Percentiles rank a stretch among this genome's conserved stretches.
Evolutionary conservation across 1,284 basidiomycete species (phyloP).

Genomic region (Leccinum fallax): DNA sequence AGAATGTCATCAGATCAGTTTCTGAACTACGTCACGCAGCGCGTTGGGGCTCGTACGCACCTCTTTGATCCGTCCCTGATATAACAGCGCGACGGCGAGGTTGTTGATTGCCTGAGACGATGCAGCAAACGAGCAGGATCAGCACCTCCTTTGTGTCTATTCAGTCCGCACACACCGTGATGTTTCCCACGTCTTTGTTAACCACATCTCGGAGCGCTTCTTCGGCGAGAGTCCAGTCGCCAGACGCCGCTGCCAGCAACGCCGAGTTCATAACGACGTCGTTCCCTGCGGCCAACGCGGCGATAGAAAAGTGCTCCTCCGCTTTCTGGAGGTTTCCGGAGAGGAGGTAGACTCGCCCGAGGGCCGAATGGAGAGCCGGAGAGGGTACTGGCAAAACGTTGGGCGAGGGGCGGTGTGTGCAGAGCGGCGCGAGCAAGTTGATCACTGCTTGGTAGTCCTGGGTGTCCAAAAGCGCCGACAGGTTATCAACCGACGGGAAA

Average conservation of each 20-base stretch:
- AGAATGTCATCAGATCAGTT: background rate
- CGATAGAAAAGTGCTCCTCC: conserved; percentile 55
- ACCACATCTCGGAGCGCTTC: conserved; percentile 47
- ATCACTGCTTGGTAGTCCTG: conserved; percentile 73
- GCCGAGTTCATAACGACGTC: conserved; percentile 62
- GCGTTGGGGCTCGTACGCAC: conserved; percentile 35
- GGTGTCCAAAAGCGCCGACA: background rate
- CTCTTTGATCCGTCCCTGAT: conserved; percentile 70
- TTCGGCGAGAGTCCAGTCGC: conserved; percentile 64
- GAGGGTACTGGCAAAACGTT: conserved; percentile 32
- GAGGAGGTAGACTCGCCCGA: conserved; percentile 75
- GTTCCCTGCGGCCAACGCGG: conserved; percentile 25
- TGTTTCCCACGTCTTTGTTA: conserved; percentile 56
- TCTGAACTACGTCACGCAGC: background rate
- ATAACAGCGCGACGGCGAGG: conserved; percentile 67
- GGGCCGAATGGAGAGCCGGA: conserved; percentile 60
- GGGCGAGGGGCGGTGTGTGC: conserved; percentile 38
- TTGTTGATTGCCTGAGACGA: conserved; percentile 71
- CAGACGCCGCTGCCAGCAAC: conserved; percentile 62
- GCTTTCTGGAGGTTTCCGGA: conserved; percentile 64
- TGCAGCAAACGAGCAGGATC: background rate
- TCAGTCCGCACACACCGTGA: conserved; percentile 44
- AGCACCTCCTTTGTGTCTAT: background rate
- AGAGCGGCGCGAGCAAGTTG: conserved; percentile 63
- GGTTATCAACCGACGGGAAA: background rate